Evolutionary conservation across 2,329 filamentous ascomycete species (phyloP).

Genomic region (Colletotrichum salicis): DNA sequence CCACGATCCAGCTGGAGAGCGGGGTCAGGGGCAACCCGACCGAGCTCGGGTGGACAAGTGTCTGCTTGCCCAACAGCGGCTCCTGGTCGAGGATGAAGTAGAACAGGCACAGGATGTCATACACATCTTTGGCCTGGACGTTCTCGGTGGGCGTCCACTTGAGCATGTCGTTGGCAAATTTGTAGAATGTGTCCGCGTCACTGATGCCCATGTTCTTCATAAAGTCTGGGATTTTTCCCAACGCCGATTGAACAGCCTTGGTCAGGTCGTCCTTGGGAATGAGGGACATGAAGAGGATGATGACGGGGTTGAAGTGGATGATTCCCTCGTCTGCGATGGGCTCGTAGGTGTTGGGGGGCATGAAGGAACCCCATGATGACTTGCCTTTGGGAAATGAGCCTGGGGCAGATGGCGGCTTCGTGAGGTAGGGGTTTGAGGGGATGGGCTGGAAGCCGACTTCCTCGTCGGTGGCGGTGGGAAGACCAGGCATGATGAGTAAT

Average conservation of each 20-base stretch:
- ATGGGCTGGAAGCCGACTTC: conserved; percentile 40
- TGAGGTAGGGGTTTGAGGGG: conserved; percentile 2
- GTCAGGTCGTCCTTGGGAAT: conserved; percentile 28
- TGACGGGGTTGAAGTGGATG: conserved; percentile 38
- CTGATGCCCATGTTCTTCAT: conserved; percentile 39
- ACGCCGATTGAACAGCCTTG: conserved; percentile 31
- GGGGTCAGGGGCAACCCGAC: conserved; percentile 43
- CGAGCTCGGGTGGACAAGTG: conserved; percentile 43
- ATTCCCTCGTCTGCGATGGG: conserved; percentile 24
- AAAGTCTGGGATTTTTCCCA: conserved; percentile 37
- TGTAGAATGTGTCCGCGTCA: conserved; percentile 38
- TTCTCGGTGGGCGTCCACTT: conserved; percentile 51
- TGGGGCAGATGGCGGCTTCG: not conserved
- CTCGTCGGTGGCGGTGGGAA: conserved; percentile 39
- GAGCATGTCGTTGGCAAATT: conserved; percentile 44
- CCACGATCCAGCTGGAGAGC: conserved; percentile 51
- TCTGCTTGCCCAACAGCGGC: conserved; percentile 38
- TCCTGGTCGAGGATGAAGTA: conserved; percentile 52
- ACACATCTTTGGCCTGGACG: conserved; percentile 47
- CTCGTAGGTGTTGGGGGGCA: conserved; percentile 1
- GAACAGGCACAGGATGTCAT: conserved; percentile 50
- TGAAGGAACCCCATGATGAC: not conserved
- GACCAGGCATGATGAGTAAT: conserved; percentile 27
- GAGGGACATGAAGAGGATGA: conserved; percentile 38
- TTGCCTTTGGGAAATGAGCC: not conserved